These are phyloP conservation scores for Komagataella mondaviorum DNA, from an alignment of 805 yeast species.

Conservation along the genomic window DNA sequence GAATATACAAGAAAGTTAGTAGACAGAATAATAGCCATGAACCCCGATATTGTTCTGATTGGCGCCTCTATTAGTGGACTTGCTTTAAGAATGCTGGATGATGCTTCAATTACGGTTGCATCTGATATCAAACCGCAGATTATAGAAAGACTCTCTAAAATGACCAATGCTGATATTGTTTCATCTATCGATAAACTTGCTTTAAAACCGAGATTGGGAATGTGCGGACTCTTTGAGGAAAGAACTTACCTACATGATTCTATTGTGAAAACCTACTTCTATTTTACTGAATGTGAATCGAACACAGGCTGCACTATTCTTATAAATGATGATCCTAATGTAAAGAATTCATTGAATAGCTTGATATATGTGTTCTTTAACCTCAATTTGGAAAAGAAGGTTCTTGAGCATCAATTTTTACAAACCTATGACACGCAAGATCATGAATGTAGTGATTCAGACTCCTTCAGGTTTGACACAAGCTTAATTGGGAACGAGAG, in stretches of 20 bases:
- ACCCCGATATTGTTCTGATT: conserved; percentile 68
- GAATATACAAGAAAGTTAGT: conserved; percentile 77
- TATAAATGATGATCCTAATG: conserved; percentile 43
- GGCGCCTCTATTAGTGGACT: conserved; percentile 74
- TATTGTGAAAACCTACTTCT: conserved; percentile 57
- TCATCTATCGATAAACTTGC: conserved; percentile 79
- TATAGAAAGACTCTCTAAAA: conserved; percentile 60
- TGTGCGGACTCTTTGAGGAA: conserved; percentile 61
- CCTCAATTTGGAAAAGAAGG: conserved; percentile 63
- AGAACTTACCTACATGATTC: conserved; percentile 46
- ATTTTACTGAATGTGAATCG: conserved; percentile 62
- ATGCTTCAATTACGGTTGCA: conserved; percentile 71
- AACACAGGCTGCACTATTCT: conserved; percentile 76
- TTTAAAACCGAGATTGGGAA: conserved; percentile 57
- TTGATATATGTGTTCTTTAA: conserved; percentile 71
- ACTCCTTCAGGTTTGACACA: conserved; percentile 1
- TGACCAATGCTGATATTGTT: conserved; percentile 76
- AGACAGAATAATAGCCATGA: conserved; percentile 58
- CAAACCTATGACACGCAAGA: conserved; percentile 24
- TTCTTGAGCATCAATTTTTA: conserved; percentile 58
- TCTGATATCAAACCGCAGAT: conserved; percentile 73
- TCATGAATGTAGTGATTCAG: not conserved
- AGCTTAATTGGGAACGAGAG: conserved; percentile 5
- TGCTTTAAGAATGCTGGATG: conserved; percentile 59
- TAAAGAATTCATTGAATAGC: conserved; percentile 72